Base-by-base conservation (phyloP, 1,284 basidiomycete genomes). In the Ceratobasidium sp. region DNA sequence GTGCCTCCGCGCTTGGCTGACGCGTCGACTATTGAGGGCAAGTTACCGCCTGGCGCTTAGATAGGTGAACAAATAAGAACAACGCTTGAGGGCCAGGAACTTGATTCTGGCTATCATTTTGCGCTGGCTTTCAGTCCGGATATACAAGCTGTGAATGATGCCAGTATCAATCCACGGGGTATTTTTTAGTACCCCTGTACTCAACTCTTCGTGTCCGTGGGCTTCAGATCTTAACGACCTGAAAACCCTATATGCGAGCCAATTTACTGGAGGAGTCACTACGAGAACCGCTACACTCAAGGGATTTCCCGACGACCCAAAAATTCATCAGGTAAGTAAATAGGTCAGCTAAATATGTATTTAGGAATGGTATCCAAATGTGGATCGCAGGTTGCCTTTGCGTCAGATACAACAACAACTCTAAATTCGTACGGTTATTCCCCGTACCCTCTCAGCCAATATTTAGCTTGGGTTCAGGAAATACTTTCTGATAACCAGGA, bases 401-500 rank as follows among this genome's bases (percentile, higher is more conserved):
- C 85, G 32, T 80, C 79, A 23, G 80, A 82, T 18, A 78, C 82
- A 2, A 77, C 83, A 26, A 84, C 89, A 18, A 88, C 91, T 10
- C 77, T 92, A 72, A 93, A 94, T 78, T 90, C 89, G 0, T 93
- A 91, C 78, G 92, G 91, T 28, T 94, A 93, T 80, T 92, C 90
- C 9, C 92, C 92, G 0, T 83, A 89, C 77, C 87, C 90, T 3
- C 83, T 94, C 34, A 77, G 82, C 12, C 77, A 79, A 30, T 94
- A 93, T 79, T 77, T 92, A 46, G 79, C 79, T 61, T 92, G 89
- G 88, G 82, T 91, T 45, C 82, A 85, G 60, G 28, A 67, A 2
- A 60, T 80, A 32, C 46, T 78, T 30, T 12, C 52, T 1, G 50
- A 48, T 30, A 43, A 72, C 48, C 58, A 65, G 1, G 26, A 43